Evolutionary conservation across 192 early-diverging fungal genomes (phyloP).

Genomic region (Rhizophagus clarus): DNA sequence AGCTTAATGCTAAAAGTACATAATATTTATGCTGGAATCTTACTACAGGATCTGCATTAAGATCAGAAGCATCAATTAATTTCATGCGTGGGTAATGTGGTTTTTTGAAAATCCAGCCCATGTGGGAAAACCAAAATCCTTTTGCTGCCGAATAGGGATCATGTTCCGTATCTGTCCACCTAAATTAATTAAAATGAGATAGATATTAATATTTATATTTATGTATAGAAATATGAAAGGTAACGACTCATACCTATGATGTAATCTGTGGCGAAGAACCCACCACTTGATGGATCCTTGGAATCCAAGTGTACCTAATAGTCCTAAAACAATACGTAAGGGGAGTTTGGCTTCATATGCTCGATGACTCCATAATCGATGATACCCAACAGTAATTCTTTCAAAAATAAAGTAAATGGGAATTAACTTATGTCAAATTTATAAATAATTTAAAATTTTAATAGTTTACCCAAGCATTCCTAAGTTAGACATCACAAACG

Average conservation of each 20-base stretch:
- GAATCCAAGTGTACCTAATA: constrained; percentile 69
- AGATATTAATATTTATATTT: background rate
- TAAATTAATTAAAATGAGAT: background rate
- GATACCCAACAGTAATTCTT: constrained; percentile 59
- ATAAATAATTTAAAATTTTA: background rate
- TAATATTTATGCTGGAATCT: constrained; percentile 80
- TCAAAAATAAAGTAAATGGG: background rate
- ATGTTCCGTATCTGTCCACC: constrained; percentile 60
- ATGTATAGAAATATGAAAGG: background rate
- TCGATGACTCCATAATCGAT: constrained; percentile 78
- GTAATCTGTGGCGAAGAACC: constrained; percentile 79
- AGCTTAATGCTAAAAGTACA: constrained; percentile 63
- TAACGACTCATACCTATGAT: constrained; percentile 64
- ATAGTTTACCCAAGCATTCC: constrained; percentile 6
- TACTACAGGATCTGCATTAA: constrained; percentile 75
- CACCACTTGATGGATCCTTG: constrained; percentile 85
- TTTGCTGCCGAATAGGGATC: constrained; percentile 81
- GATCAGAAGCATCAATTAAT: constrained; percentile 75
- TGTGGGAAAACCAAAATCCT: constrained; percentile 77
- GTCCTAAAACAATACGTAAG: constrained; percentile 59
- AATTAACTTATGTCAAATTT: background rate
- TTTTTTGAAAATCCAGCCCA: constrained; percentile 81
- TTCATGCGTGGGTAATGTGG: constrained; percentile 68
- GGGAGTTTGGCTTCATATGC: constrained; percentile 62
- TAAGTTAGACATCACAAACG: background rate